Evolutionary conservation across 345 rosid genomes (phyloP).

Genomic region (Syzygium aqueum): DNA sequence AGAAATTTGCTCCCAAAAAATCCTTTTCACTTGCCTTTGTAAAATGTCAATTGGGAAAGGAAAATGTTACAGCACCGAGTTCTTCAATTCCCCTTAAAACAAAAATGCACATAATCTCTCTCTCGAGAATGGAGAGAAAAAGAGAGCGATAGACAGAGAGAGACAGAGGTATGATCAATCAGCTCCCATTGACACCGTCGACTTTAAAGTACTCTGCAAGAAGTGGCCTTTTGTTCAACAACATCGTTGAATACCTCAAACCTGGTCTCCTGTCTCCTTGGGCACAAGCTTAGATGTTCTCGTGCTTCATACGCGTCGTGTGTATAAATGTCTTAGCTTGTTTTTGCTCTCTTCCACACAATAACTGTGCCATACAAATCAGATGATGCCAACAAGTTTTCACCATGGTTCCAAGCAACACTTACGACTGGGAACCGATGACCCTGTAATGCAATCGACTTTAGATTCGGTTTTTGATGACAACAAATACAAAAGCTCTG

Average conservation of each 20-base stretch:
- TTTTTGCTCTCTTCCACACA: conserved; percentile 94
- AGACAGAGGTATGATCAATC: not conserved
- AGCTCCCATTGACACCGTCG: not conserved
- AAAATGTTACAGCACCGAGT: not conserved
- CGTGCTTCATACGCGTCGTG: not conserved
- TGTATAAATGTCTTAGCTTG: conserved; percentile 10
- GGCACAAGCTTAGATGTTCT: not conserved
- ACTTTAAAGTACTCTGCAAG: not conserved
- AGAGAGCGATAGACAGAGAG: not conserved
- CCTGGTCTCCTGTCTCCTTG: not conserved
- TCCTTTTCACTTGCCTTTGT: not conserved
- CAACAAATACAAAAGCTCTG: not conserved
- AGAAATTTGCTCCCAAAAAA: not conserved
- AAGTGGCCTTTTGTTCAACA: not conserved
- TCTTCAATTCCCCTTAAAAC: not conserved
- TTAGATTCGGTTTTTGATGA: not conserved
- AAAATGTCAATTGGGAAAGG: not conserved
- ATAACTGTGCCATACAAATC: conserved; percentile 88
- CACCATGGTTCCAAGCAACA: conserved; percentile 98
- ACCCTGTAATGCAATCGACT: conserved; percentile 44
- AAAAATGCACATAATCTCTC: not conserved
- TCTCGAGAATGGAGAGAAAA: not conserved
- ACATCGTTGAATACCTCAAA: not conserved
- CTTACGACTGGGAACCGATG: conserved; percentile 80
- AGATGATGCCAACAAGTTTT: conserved; percentile 89